These are phyloP conservation scores for Gracilaria domingensis DNA, from an alignment of 23 red algal species.

Conservation along the genomic window DNA sequence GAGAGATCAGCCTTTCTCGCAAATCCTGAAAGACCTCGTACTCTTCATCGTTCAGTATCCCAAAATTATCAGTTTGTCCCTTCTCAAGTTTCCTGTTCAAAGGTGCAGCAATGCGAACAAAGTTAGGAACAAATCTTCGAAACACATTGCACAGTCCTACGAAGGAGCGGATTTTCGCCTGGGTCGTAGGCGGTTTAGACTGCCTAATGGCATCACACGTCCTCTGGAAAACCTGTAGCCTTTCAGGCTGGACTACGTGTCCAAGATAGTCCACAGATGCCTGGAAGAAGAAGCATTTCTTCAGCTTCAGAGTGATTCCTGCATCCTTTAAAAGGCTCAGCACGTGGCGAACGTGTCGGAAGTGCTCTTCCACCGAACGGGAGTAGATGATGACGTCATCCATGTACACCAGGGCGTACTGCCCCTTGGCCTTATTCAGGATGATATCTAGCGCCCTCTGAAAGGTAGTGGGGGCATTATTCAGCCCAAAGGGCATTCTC, in stretches of 20 bases:
- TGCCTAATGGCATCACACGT: not conserved
- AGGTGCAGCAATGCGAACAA: too few relatives aligned
- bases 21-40: too few relatives aligned
- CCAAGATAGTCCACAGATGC: conserved; percentile 35
- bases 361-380: not conserved
- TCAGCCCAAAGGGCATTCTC: conserved; percentile 22
- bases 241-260: conserved; percentile 45
- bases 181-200: too few relatives aligned
- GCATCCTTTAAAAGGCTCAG: not conserved
- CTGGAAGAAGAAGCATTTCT: conserved; percentile 59
- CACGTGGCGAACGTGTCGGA: not conserved
- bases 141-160: too few relatives aligned
- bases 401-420: not conserved
- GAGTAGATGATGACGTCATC: conserved; percentile 1
- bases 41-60: too few relatives aligned
- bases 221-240: conserved; percentile 12
- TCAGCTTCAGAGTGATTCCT: not conserved
- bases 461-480: conserved; percentile 23
- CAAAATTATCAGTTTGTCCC: too few relatives aligned
- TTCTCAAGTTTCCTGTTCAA: too few relatives aligned
- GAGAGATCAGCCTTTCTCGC: too few relatives aligned
- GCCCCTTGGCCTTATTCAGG: too few relatives aligned
- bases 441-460: conserved; percentile 9
- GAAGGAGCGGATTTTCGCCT: too few relatives aligned
- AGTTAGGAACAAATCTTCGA: too few relatives aligned